Base-by-base conservation (phyloP, 306 rosid genomes). In the Acacia melanoxylon region DNA sequence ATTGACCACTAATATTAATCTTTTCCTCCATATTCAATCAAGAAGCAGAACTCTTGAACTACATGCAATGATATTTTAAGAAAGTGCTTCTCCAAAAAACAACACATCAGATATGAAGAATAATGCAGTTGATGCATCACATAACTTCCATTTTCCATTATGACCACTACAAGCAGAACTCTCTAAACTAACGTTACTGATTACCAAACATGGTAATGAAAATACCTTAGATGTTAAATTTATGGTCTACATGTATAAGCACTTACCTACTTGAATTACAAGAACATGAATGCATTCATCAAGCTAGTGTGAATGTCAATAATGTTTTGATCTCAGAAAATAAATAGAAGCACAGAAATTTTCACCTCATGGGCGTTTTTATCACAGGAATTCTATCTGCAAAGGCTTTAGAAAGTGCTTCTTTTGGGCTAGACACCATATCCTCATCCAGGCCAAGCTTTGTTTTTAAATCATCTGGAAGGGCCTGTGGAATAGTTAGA, bases 361-460 rank as follows among this genome's bases (percentile, higher is more conserved):
- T 82, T 98, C 98, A 92, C 83, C 90, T 92, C 84, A 85, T 83
- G 86, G 88, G 49, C 84, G 85, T 92, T 86, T 90, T 89, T 88
- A 93, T 92, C 92, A 86, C 59, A 75, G 97, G 85, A 82, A 93
- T 83, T 86, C 89, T 91, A 48, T 94, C 97, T 40, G 98, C 98
- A 29, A 95, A 87, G 82, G 91, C 97, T 86, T 91, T 93, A 82
- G 91, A 90, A 81, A 95, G 98, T 88, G 97, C 92, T 87, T 91
- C 97, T 85, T 86, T 96, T 72, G 98, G 98, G 90, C 99, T 96
- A 65, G 97, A 91, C 83, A 89, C 97, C 85, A 89, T 83, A 83
- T 96, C 99, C 84, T 96, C 99, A 83, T 90, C 94, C 9, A 93
- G 91, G 90, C 98, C 92, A 74, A 96, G 98, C 84, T 87, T 96